Evolutionary conservation across 2,329 filamentous ascomycete species (phyloP).

Genomic region (Herpotrichia juniperi): DNA sequence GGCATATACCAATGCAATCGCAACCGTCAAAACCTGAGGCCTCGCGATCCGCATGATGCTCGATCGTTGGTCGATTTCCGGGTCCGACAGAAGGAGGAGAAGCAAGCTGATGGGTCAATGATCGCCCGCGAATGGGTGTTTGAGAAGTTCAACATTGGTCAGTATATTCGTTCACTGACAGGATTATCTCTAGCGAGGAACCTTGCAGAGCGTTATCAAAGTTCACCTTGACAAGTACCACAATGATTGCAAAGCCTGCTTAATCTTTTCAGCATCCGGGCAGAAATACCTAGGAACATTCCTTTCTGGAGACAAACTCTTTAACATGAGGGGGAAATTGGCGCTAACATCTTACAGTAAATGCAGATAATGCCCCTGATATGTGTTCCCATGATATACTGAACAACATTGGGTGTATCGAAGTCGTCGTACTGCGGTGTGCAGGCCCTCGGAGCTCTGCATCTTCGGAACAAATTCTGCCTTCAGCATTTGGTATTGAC

Average conservation of each 20-base stretch:
- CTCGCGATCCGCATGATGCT: conserved; percentile 27
- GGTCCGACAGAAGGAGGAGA: conserved; percentile 61
- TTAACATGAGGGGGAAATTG: too few relatives aligned
- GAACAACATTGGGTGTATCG: conserved; percentile 54
- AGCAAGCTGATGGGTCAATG: conserved; percentile 52
- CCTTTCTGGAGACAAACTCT: too few relatives aligned
- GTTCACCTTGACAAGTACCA: too few relatives aligned
- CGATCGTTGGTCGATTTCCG: conserved; percentile 54
- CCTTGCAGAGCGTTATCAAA: too few relatives aligned
- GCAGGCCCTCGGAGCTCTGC: conserved; percentile 29
- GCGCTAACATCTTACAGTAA: conserved; percentile 35
- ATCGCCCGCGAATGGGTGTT: conserved; percentile 61
- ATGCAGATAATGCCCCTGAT: conserved; percentile 44
- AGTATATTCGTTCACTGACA: too few relatives aligned
- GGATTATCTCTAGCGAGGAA: too few relatives aligned
- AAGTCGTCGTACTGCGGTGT: conserved; percentile 55
- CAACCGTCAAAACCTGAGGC: conserved; percentile 53
- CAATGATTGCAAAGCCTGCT: too few relatives aligned
- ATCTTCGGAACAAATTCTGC: conserved; percentile 1
- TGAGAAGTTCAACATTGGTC: conserved; percentile 56
- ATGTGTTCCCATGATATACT: conserved; percentile 37
- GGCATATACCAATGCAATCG: conserved; percentile 64
- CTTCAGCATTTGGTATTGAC: conserved; percentile 33
- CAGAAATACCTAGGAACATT: too few relatives aligned
- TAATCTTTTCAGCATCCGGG: too few relatives aligned